Conservation (phyloP, 768 basidiomycete genomes). For the Phylloporus sp. region DNA sequence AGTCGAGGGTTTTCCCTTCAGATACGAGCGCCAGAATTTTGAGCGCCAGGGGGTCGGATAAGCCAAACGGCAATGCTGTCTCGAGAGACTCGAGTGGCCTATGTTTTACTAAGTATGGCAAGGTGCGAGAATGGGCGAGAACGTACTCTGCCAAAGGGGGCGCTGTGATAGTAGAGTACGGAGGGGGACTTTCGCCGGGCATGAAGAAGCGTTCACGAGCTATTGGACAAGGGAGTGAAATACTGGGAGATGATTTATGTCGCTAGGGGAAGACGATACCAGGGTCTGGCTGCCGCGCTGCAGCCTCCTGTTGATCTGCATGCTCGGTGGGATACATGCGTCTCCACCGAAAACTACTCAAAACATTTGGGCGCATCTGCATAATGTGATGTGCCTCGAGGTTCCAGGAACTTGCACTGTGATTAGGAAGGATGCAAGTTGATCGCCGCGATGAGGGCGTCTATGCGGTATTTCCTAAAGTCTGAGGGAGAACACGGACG, state of each 20-base stretch:
- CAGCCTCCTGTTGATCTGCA: constrained; percentile 4
- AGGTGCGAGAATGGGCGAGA: too few relatives aligned
- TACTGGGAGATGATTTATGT: background rate
- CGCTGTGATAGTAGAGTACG: constrained; percentile 11
- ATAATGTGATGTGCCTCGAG: constrained; percentile 9
- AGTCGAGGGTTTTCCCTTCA: constrained; percentile 9
- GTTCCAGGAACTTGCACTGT: background rate
- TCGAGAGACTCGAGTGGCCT: background rate
- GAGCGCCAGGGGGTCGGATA: constrained; percentile 2
- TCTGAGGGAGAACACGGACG: too few relatives aligned
- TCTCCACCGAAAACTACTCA: background rate
- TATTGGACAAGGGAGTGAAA: background rate
- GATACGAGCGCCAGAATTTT: constrained; percentile 11
- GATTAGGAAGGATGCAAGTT: background rate
- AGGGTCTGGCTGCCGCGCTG: background rate
- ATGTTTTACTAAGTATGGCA: background rate
- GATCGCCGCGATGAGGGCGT: background rate
- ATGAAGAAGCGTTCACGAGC: background rate
- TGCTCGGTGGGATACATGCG: background rate
- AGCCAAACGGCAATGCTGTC: constrained; percentile 5
- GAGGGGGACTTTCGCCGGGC: constrained; percentile 14
- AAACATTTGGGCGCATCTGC: constrained; percentile 3
- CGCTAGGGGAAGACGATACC: background rate
- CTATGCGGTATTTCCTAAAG: too few relatives aligned
- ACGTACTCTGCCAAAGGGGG: constrained; percentile 4